Conservation (phyloP, 2,329 filamentous ascomycete species). For the Gyromitra esculenta region DNA sequence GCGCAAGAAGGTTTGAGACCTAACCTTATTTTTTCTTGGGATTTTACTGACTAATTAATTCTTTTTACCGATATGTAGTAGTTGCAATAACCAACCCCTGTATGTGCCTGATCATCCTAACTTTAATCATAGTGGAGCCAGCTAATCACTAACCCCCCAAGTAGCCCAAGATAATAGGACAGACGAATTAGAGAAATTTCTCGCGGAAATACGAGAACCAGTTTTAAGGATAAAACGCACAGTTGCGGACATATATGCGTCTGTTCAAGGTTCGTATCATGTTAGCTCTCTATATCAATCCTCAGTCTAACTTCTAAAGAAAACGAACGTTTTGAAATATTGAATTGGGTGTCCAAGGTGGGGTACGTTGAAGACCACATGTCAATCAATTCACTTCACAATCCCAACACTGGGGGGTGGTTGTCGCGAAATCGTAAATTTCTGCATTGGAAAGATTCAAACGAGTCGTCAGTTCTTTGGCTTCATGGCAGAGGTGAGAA, state of each 20-base stretch:
- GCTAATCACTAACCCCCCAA: neutral
- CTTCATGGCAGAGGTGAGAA: constrained; percentile 53
- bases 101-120: neutral
- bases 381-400: neutral
- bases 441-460: constrained; percentile 2
- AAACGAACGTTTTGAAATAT: neutral
- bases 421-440: constrained; percentile 13
- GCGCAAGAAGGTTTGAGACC: constrained; percentile 11
- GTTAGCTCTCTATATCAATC: too few relatives aligned
- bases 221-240: neutral
- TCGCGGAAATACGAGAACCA: neutral
- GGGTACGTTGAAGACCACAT: constrained; percentile 15
- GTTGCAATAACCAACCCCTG: neutral
- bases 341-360: constrained; percentile 31
- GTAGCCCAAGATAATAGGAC: neutral
- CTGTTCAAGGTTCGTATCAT: neutral
- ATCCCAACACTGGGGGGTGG: constrained; percentile 27
- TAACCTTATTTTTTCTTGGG: neutral
- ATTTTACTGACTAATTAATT: neutral
- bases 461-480: constrained; percentile 47
- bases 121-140: neutral
- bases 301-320: neutral
- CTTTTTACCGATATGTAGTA: neutral
- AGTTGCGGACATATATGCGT: neutral
- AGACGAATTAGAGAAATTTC: neutral